phyloP scores from a whole-genome alignment of 257 asterid species.

The Eucommia ulmoides region DNA sequence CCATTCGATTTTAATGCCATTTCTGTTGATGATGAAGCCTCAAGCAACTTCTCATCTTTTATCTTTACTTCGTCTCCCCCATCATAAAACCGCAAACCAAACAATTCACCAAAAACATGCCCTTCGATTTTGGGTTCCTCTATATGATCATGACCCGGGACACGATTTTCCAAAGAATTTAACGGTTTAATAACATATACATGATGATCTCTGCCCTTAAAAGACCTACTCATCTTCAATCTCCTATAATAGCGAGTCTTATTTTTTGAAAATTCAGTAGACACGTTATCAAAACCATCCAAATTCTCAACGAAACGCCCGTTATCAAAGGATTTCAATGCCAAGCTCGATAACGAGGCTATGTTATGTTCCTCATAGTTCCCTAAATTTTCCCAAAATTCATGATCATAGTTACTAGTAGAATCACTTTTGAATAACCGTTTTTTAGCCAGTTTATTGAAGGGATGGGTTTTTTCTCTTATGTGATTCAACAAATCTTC shows the following conservation, averaged over 20 bases:
- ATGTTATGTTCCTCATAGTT: too few relatives aligned
- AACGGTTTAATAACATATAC: slow-evolving; percentile 11
- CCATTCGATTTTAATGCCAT: slow-evolving; percentile 7
- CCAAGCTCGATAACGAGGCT: too few relatives aligned
- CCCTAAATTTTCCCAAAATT: background rate
- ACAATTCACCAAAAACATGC: slow-evolving; percentile 6
- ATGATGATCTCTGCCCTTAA: slow-evolving; percentile 5
- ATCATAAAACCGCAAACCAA: slow-evolving; percentile 10
- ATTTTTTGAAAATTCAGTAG: background rate
- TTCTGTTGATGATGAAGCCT: slow-evolving; percentile 7
- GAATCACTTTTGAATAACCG: background rate
- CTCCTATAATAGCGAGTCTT: background rate
- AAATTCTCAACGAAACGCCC: background rate
- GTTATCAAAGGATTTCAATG: too few relatives aligned
- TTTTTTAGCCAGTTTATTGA: background rate
- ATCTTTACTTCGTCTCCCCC: slow-evolving; percentile 5
- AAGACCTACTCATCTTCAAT: slow-evolving; percentile 11
- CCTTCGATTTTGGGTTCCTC: slow-evolving; percentile 22
- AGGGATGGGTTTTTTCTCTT: background rate
- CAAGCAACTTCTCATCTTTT: slow-evolving; percentile 1
- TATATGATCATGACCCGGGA: slow-evolving; percentile 11
- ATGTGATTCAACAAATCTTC: background rate
- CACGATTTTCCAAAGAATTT: slow-evolving; percentile 12
- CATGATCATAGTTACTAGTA: background rate
- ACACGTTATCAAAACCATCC: background rate